Percentiles rank a stretch among this genome's conserved stretches.
Evolutionary conservation across 2,329 filamentous ascomycete species (phyloP).

Genomic region (Nemania sp.): DNA sequence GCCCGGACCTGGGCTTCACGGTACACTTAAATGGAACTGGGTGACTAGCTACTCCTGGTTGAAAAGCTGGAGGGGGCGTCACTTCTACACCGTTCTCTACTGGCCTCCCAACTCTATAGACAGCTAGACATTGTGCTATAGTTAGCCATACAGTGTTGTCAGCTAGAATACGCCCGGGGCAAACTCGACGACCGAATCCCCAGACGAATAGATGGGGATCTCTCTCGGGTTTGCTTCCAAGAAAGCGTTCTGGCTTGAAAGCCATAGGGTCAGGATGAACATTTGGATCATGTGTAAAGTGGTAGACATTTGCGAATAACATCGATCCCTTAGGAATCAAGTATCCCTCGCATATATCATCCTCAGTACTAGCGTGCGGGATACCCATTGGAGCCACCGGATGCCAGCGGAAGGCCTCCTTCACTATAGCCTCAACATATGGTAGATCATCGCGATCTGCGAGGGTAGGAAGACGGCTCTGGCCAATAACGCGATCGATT

Average conservation of each 20-base stretch:
- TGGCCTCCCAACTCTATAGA: constrained; percentile 57
- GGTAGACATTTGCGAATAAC: constrained; percentile 18
- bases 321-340: constrained; percentile 36
- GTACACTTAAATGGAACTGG: constrained; percentile 42
- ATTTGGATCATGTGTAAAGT: constrained; percentile 73
- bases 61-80: constrained; percentile 18
- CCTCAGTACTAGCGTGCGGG: constrained; percentile 23
- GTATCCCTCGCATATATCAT: constrained; percentile 30
- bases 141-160: constrained; percentile 51
- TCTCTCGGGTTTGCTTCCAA: constrained; percentile 45
- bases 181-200: constrained; percentile 55
- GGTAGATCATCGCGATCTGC: constrained; percentile 43
- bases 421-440: constrained; percentile 45
- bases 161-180: constrained; percentile 52
- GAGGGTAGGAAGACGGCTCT: constrained; percentile 43
- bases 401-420: constrained; percentile 46
- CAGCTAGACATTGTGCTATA: constrained; percentile 59
- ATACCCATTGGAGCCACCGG: constrained; percentile 46
- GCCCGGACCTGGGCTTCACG: constrained; percentile 43
- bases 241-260: constrained; percentile 54
- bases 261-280: constrained; percentile 63
- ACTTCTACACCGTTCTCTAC: background rate
- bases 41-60: constrained; percentile 45
- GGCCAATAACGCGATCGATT: constrained; percentile 48
- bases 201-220: constrained; percentile 49